phyloP scores from a whole-genome alignment of 2,329 filamentous ascomycete genomes.

The Colletotrichum phormii region DNA sequence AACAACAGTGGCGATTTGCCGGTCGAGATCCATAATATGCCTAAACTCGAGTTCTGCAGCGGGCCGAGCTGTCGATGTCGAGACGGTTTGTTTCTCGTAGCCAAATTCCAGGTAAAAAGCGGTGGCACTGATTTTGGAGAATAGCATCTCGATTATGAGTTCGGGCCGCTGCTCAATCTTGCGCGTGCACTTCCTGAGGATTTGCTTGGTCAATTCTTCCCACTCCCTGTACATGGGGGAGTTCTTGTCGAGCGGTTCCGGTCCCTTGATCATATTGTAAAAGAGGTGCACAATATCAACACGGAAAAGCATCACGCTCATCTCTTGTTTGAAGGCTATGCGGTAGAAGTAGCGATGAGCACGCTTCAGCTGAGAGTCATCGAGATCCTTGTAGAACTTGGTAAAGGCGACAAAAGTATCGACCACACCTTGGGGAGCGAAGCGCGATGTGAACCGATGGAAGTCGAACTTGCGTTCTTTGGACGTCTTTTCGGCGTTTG shows the following conservation, averaged over 20 bases:
- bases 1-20: slow-evolving; percentile 84
- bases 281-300: slow-evolving; percentile 91
- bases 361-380: slow-evolving; percentile 84
- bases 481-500: slow-evolving; percentile 75
- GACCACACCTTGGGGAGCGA: slow-evolving; percentile 85
- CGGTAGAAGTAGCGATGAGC: slow-evolving; percentile 95
- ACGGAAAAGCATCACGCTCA: slow-evolving; percentile 88
- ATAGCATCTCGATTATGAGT: slow-evolving; percentile 90
- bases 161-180: slow-evolving; percentile 89
- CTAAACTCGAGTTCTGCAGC: slow-evolving; percentile 88
- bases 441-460: slow-evolving; percentile 81
- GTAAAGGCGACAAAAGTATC: slow-evolving; percentile 89
- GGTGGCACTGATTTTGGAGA: slow-evolving; percentile 88
- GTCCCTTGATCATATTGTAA: slow-evolving; percentile 91
- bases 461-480: slow-evolving; percentile 97
- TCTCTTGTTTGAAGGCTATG: slow-evolving; percentile 93
- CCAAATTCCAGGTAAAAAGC: slow-evolving; percentile 92
- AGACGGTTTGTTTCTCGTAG: slow-evolving; percentile 81
- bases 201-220: slow-evolving; percentile 88
- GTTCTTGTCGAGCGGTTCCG: slow-evolving; percentile 76
- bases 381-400: slow-evolving; percentile 83
- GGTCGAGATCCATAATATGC: slow-evolving; percentile 73
- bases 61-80: slow-evolving; percentile 70
- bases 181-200: slow-evolving; percentile 83
- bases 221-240: slow-evolving; percentile 84